Percentiles rank a stretch among this genome's conserved stretches.
Evolutionary conservation across 139 green algal genomes (phyloP).

Genomic region (Chlamydomonas asymmetrica): DNA sequence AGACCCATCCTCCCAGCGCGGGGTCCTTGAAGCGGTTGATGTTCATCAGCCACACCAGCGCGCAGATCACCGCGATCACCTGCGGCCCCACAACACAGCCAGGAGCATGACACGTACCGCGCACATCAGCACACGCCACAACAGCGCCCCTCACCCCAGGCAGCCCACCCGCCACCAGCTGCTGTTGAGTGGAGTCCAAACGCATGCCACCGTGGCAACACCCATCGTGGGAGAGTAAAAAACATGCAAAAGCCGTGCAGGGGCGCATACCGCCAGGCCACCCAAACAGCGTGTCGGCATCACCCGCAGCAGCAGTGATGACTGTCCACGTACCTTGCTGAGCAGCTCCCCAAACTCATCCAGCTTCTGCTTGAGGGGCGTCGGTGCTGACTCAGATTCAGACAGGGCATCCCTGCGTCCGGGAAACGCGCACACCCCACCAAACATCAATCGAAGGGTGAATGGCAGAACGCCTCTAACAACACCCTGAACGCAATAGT

Average conservation of each 20-base stretch:
- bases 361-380: conserved; percentile 81
- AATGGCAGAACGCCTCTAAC: too few relatives aligned
- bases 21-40: conserved; percentile 77
- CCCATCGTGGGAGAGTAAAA: neutral
- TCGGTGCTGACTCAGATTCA: conserved; percentile 48
- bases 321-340: too few relatives aligned
- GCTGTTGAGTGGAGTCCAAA: neutral
- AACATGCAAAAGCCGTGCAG: neutral
- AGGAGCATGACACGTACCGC: too few relatives aligned
- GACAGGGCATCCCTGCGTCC: conserved; percentile 40
- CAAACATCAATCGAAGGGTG: too few relatives aligned
- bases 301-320: conserved; percentile 20
- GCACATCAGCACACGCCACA: too few relatives aligned
- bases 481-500: too few relatives aligned
- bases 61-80: conserved; percentile 84
- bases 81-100: too few relatives aligned
- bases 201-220: neutral
- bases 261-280: too few relatives aligned
- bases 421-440: neutral
- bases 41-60: conserved; percentile 88
- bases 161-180: neutral
- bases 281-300: too few relatives aligned
- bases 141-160: neutral
- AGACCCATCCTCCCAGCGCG: conserved; percentile 71
- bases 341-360: conserved; percentile 79